Evolutionary conservation across 257 asterid genomes (phyloP), one percentile per base, ranked within the genome.

Genomic region (Solanum pennellii): DNA sequence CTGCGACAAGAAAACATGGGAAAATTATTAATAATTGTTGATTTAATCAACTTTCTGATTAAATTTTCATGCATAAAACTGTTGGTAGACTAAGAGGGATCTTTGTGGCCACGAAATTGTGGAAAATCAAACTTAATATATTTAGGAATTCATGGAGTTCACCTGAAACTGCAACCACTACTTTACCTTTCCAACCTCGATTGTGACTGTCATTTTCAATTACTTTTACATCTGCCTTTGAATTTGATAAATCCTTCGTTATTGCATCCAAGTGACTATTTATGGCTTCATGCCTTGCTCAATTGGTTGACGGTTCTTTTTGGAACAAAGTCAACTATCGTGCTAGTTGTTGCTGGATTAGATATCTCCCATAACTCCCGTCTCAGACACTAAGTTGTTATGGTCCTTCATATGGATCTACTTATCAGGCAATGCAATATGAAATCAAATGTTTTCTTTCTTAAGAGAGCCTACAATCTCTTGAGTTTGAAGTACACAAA

Each of bases 101-200:
- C 0, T 16, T 52, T 23, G n/a, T 52, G n/a, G 62, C n/a, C 23
- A 52, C 0, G 1, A 52, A 52, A 52, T 52, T 0, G 2, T 18
- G n/a, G 65, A 18, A 56, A 56, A 56, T 56, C n/a, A 18, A 56
- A 56, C n/a, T 56, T 56, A 1, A 5, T 18, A 56, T 56, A 7
- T 7, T 56, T 56, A 0, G 65, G 0, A 56, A 56, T 18, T 56
- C n/a, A 56, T 20, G 5, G 65, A 56, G 1, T 20, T 56, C 25
- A 12, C 65, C 65, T 18, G 0, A 56, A 56, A 56, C 65, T 56
- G 0, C 65, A 56, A 18, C 65, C 12, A 56, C 65, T 56, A 18
- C 65, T 56, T 56, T 7, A 18, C n/a, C n/a, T 18, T 56, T 7
- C n/a, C 65, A 56, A 18, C n/a, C 65, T 56, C n/a, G 1, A 56